phyloP scores from a whole-genome alignment of 495 filamentous ascomycete genomes.

The Talaromyces wortmannii region DNA sequence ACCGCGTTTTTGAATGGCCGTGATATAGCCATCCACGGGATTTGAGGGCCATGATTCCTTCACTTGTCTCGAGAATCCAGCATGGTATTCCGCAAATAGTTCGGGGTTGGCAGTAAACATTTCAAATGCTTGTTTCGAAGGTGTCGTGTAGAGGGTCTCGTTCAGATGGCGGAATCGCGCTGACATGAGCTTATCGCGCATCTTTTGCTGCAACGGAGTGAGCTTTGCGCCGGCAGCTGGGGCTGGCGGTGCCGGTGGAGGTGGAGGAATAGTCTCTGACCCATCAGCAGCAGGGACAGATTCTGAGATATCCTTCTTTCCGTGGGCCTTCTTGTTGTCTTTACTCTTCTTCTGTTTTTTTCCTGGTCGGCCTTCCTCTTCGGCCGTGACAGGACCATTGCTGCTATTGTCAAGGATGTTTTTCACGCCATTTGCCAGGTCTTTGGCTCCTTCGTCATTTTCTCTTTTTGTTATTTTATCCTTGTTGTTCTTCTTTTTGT shows the following conservation, averaged over 20 bases:
- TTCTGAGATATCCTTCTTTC: conserved; percentile 12
- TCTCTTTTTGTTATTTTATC: conserved; percentile 14
- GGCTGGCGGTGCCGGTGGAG: conserved; percentile 26
- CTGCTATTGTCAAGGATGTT: conserved; percentile 19
- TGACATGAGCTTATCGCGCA: conserved; percentile 87
- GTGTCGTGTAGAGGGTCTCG: conserved; percentile 88
- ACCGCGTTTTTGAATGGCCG: conserved; percentile 53
- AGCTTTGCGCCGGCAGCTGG: conserved; percentile 46
- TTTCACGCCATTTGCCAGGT: conserved; percentile 3
- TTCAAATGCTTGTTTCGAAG: conserved; percentile 67
- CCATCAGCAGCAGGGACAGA: conserved; percentile 14
- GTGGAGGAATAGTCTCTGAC: conserved; percentile 13
- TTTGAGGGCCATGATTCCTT: conserved; percentile 88
- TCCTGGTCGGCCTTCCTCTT: conserved; percentile 10
- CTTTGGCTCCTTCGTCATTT: conserved; percentile 10
- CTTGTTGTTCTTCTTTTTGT: conserved; percentile 39
- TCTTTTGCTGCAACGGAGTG: conserved; percentile 85
- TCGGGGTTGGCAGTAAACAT: conserved; percentile 78
- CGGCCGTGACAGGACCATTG: neutral
- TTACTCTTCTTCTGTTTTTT: conserved; percentile 33
- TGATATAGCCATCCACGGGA: conserved; percentile 78
- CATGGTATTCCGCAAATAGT: conserved; percentile 90
- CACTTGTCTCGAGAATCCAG: conserved; percentile 90
- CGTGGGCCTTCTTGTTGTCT: conserved; percentile 26
- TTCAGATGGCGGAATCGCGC: conserved; percentile 97